Conservation (phyloP, 73 alveolate species). For the Uronychia binucleata region DNA sequence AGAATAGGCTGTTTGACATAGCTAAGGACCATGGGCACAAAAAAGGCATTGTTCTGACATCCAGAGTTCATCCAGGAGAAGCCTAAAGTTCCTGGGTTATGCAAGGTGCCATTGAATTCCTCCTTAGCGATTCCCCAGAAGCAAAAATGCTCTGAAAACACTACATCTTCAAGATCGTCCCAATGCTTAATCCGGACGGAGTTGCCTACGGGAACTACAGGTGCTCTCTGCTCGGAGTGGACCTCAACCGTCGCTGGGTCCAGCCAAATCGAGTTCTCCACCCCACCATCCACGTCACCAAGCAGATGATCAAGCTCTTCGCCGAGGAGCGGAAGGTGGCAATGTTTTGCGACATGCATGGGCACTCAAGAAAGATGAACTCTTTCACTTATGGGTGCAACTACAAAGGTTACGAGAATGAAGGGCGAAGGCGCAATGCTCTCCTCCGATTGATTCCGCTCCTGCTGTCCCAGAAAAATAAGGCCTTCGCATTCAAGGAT, state of each 20-base stretch:
- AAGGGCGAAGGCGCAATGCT: conserved; percentile 28
- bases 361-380: conserved; percentile 69
- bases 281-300: conserved; percentile 84
- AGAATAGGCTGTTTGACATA: too few relatives aligned
- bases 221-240: conserved; percentile 87
- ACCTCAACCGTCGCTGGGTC: conserved; percentile 91
- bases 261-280: conserved; percentile 87
- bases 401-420: conserved; percentile 21
- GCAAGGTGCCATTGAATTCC: conserved; percentile 86
- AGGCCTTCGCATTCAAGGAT: conserved; percentile 35
- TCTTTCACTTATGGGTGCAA: conserved; percentile 64
- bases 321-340: conserved; percentile 68
- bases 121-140: conserved; percentile 73
- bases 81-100: conserved; percentile 81
- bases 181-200: conserved; percentile 92
- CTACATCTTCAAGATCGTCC: conserved; percentile 85
- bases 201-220: conserved; percentile 93
- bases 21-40: too few relatives aligned
- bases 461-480: conserved; percentile 24
- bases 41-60: conserved; percentile 65
- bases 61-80: conserved; percentile 95
- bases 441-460: conserved; percentile 42
- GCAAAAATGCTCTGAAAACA: conserved; percentile 80
- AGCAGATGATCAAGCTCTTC: conserved; percentile 41
- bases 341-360: conserved; percentile 85